Percentiles rank a stretch among this genome's conserved stretches.
Conservation (phyloP, 768 basidiomycete species). For the Boletus tylopilopsis region DNA sequence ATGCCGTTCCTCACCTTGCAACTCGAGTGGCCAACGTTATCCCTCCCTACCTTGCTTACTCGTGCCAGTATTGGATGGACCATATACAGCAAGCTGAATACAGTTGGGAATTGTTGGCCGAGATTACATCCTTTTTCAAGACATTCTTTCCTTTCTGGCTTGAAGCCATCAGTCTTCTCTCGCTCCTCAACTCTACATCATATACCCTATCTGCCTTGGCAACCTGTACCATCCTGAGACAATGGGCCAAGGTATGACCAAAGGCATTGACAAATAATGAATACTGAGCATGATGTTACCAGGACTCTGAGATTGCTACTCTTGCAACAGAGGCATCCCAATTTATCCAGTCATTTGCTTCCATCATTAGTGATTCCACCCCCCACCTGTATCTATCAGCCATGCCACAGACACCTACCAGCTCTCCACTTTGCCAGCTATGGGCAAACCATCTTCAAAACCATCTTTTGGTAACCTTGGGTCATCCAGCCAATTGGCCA, state of each 20-base stretch:
- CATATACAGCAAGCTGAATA: conserved; percentile 21
- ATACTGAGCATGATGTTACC: conserved; percentile 1
- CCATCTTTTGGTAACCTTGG: conserved; percentile 10
- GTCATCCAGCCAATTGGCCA: conserved; percentile 12
- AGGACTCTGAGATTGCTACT: conserved; percentile 11
- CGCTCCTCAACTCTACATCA: conserved; percentile 1
- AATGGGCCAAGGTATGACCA: conserved; percentile 17
- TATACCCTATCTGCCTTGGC: conserved; percentile 6
- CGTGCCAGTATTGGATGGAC: conserved; percentile 36
- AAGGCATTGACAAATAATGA: neutral
- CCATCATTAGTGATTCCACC: conserved; percentile 28
- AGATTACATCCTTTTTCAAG: conserved; percentile 21
- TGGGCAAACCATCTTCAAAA: conserved; percentile 20
- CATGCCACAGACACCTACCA: conserved; percentile 31
- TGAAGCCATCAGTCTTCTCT: conserved; percentile 31
- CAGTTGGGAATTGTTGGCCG: conserved; percentile 12
- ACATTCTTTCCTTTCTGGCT: conserved; percentile 35
- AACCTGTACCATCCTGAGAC: conserved; percentile 7
- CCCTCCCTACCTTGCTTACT: conserved; percentile 31
- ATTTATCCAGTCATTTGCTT: conserved; percentile 32
- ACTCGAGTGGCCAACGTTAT: conserved; percentile 23
- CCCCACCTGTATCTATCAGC: conserved; percentile 41
- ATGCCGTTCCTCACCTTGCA: conserved; percentile 18
- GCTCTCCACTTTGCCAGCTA: conserved; percentile 22
- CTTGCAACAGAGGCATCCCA: conserved; percentile 23